A percentile compares a stretch with the other conserved stretches of the same genome.
phyloP scores from a whole-genome alignment of 768 basidiomycete genomes.

The Lanmaoa pseudosensibilis region DNA sequence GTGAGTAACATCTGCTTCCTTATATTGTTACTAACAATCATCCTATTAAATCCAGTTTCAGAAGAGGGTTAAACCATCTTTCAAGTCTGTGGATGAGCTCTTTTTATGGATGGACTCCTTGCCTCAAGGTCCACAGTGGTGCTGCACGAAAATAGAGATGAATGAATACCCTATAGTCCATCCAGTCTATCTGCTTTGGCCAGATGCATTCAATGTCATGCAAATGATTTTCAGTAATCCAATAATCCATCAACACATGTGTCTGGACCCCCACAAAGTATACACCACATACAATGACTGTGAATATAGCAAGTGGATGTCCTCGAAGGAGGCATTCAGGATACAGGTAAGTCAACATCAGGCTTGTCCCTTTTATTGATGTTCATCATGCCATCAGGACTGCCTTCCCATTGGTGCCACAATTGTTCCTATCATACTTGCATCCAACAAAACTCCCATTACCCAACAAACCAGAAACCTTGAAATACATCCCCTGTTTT shows the following conservation, averaged over 20 bases:
- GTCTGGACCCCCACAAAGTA: not conserved
- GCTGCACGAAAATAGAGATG: not conserved
- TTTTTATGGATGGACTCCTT: not conserved
- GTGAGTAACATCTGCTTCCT: too few species aligned
- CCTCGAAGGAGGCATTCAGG: not conserved
- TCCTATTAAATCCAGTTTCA: too few species aligned
- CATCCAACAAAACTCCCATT: conserved; percentile 37
- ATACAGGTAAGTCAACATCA: not conserved
- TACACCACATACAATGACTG: not conserved
- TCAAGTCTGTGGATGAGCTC: not conserved
- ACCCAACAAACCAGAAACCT: conserved; percentile 31
- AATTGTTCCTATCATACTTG: conserved; percentile 30
- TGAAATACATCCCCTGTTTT: conserved; percentile 32
- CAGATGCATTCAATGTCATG: not conserved
- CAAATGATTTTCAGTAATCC: not conserved
- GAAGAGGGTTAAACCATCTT: too few species aligned
- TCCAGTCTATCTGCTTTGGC: not conserved
- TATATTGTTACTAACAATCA: too few species aligned
- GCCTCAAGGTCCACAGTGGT: not conserved
- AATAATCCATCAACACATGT: not conserved
- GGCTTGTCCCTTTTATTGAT: not conserved
- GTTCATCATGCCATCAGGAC: not conserved
- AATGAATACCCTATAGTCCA: not conserved
- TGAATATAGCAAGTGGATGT: not conserved
- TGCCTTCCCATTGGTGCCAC: conserved; percentile 7